phyloP scores from a whole-genome alignment of 441 rosid species.

The Gossypium aridum region DNA sequence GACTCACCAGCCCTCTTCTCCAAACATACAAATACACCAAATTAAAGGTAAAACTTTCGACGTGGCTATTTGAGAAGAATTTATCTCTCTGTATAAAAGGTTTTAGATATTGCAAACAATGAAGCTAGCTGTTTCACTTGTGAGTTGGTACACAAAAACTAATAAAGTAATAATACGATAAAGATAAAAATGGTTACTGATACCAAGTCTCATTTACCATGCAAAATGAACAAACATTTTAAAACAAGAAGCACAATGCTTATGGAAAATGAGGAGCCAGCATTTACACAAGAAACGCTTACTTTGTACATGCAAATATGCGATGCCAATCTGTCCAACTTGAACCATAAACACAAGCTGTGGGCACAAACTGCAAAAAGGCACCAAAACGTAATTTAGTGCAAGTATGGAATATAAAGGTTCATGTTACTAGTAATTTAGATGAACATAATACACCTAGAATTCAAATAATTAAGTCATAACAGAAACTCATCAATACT shows the following conservation, averaged over 20 bases:
- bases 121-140: not conserved
- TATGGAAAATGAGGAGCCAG: not conserved
- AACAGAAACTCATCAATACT: not conserved
- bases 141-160: not conserved
- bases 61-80: not conserved
- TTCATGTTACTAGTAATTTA: not conserved
- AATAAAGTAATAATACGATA: not conserved
- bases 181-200: not conserved
- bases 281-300: constrained; percentile 18
- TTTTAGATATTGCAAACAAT: not conserved
- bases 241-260: not conserved
- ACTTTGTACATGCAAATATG: constrained; percentile 51
- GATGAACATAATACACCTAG: not conserved
- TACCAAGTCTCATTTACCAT: not conserved
- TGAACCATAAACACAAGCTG: constrained; percentile 63
- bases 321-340: constrained; percentile 71
- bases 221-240: not conserved
- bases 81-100: not conserved
- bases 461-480: not conserved
- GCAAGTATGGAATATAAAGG: not conserved
- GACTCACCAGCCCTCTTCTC: not conserved
- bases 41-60: not conserved
- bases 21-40: not conserved
- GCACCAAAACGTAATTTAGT: not conserved
- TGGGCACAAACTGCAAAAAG: constrained; percentile 56